Base-by-base conservation (phyloP, 2,329 filamentous ascomycete genomes). In the Teratosphaeria destructans region DNA sequence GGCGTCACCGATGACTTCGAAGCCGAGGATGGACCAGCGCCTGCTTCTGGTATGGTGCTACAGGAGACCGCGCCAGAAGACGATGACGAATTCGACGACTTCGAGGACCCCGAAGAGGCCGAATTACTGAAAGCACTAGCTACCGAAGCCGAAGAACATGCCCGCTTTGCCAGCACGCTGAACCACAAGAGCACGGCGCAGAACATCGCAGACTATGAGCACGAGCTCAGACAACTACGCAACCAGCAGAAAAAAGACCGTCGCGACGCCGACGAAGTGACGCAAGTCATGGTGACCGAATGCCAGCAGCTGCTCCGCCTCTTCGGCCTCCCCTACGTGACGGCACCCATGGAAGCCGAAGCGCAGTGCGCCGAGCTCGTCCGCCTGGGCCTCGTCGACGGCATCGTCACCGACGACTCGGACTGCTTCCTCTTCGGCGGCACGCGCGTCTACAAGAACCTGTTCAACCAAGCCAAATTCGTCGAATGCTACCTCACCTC, bases 381-480 rank as follows among this genome's bases (percentile, higher is more conserved):
- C 0, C 77, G 77, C 0, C 79, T 97, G 0, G 90, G 90, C 0
- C 83, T 97, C 0, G 95, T 99, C 8, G 95, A 99, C 71, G 94
- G 95, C 12, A 96, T 99, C 62, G 92, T 99, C 34, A 99, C 95
- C 0, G 94, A 99, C 69, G 94, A 99, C 72, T 95, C 89, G 2
- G 94, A 99, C 77, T 95, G 87, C 0, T 99, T 99, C 70, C 82
- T 99, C 0, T 99, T 99, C 73, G 95, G 94, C 19, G 95, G 94
- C 43, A 99, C 91, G 0, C 82, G 93, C 19, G 88, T 99, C 26
- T 99, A 99, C 80, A 99, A 99, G 74, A 99, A 99, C 78, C 95
- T 99, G 91, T 99, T 99, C 80, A 99, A 96, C 74, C 87, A 90
- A 67, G 94, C 94, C 73, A 99, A 99, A 72, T 95, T 90, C 67